phyloP scores from a whole-genome alignment of 139 green algal species.

The Chlamydomonas sphaeroides region DNA sequence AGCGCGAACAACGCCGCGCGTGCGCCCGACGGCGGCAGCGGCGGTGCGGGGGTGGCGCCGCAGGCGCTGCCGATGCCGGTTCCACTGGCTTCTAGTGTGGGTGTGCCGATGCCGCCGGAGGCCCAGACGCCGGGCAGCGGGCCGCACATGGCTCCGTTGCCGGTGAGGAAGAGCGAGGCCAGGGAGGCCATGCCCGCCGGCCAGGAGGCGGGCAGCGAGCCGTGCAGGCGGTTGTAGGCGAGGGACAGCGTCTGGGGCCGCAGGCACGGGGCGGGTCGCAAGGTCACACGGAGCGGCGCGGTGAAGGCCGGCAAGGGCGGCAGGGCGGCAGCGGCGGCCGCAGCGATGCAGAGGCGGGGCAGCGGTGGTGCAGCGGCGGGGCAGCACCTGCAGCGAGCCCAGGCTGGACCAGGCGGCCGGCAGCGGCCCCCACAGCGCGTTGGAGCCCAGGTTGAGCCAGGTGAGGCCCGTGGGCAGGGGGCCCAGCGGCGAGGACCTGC shows the following conservation, averaged over 20 bases:
- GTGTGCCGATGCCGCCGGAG: background rate
- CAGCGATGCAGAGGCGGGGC: no score
- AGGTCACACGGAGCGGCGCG: no score
- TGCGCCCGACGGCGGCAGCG: no score
- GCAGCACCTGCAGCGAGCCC: background rate
- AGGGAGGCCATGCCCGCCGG: background rate
- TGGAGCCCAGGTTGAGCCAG: background rate
- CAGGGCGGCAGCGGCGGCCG: no score
- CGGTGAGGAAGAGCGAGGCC: background rate
- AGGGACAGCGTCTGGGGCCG: background rate
- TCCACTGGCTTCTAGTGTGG: background rate
- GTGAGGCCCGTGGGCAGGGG: no score
- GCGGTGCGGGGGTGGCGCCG: no score
- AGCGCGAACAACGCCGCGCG: background rate
- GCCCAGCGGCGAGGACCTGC: no score
- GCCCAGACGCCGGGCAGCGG: slow-evolving; percentile 8
- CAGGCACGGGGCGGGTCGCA: no score
- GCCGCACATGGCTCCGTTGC: background rate
- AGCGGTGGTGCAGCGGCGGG: background rate
- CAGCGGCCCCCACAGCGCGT: slow-evolving; percentile 11
- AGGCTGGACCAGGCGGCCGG: background rate
- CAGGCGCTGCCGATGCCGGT: background rate
- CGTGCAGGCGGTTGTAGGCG: background rate
- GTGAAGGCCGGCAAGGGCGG: no score
- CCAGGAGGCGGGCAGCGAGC: slow-evolving; percentile 3